A percentile compares a stretch with the other conserved stretches of the same genome.
Evolutionary conservation across 192 early-diverging fungal species (phyloP).

Genomic region (Pilobolus umbonatus): DNA sequence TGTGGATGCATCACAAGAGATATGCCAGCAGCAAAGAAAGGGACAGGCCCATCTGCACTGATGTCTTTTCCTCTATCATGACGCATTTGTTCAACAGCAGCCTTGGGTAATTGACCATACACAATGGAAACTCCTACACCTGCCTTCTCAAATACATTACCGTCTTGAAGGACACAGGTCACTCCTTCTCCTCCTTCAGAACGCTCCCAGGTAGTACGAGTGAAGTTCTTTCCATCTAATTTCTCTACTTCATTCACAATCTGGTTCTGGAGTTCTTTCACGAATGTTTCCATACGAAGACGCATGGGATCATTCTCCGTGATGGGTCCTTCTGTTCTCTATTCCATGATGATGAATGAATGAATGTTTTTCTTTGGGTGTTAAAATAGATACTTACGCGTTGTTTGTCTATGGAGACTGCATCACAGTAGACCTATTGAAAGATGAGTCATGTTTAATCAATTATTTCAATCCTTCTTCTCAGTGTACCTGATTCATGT

Average conservation of each 20-base stretch:
- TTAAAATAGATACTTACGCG: constrained; percentile 16
- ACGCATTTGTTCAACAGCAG: constrained; percentile 83
- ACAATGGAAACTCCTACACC: constrained; percentile 94
- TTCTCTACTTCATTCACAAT: constrained; percentile 68
- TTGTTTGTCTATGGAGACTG: constrained; percentile 22
- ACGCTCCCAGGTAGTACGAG: constrained; percentile 78
- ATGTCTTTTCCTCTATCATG: constrained; percentile 70
- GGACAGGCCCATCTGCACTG: constrained; percentile 49
- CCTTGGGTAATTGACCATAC: constrained; percentile 72
- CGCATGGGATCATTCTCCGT: constrained; percentile 63
- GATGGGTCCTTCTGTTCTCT: constrained; percentile 37
- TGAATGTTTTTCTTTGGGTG: constrained; percentile 1
- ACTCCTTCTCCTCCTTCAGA: constrained; percentile 91
- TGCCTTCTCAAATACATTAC: constrained; percentile 94
- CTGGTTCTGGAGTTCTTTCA: constrained; percentile 70
- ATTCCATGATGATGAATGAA: neutral
- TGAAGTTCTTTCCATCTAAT: constrained; percentile 61
- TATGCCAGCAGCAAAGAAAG: constrained; percentile 88
- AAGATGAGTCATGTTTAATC: neutral
- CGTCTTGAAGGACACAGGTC: constrained; percentile 88
- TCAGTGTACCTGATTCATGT: constrained; percentile 4
- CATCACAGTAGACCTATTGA: constrained; percentile 25
- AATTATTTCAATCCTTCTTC: neutral
- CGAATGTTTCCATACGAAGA: constrained; percentile 74
- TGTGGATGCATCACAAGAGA: constrained; percentile 91